phyloP scores from a whole-genome alignment of 2,329 filamentous ascomycete species.

The Coleophoma eucalyptorum region DNA sequence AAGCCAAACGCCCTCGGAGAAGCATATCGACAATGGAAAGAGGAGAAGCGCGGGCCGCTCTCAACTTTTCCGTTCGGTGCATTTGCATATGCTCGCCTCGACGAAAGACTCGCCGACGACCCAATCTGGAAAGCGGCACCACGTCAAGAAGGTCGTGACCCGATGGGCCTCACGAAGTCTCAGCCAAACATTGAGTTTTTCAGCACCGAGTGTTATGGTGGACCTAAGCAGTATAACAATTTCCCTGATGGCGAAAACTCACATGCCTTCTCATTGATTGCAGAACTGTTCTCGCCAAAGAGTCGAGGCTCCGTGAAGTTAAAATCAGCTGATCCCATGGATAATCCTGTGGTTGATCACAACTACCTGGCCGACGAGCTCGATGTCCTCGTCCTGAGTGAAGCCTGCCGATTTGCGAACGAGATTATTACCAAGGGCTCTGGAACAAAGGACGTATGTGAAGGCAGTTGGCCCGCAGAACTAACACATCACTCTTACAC shows the following conservation, averaged over 20 bases:
- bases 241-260: slow-evolving; percentile 46
- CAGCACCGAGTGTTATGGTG: slow-evolving; percentile 58
- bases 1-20: slow-evolving; percentile 47
- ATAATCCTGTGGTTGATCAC: slow-evolving; percentile 54
- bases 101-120: slow-evolving; percentile 51
- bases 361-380: slow-evolving; percentile 54
- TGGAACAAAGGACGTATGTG: slow-evolving; percentile 54
- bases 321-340: slow-evolving; percentile 40
- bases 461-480: slow-evolving; percentile 54
- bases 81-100: slow-evolving; percentile 59
- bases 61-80: slow-evolving; percentile 60
- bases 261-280: slow-evolving; percentile 54
- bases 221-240: slow-evolving; percentile 52
- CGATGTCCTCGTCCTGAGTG: slow-evolving; percentile 54
- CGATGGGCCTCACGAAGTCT: slow-evolving; percentile 52
- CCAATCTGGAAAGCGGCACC: slow-evolving; percentile 49
- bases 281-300: slow-evolving; percentile 52
- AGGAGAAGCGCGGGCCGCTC: slow-evolving; percentile 53
- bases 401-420: slow-evolving; percentile 55
- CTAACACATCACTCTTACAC: slow-evolving; percentile 47
- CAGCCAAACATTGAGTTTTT: slow-evolving; percentile 63
- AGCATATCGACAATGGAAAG: slow-evolving; percentile 51
- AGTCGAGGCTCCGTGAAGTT: slow-evolving; percentile 53
- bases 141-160: slow-evolving; percentile 48
- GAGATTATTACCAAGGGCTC: slow-evolving; percentile 55